These are phyloP conservation scores for Solanum dulcamara DNA, from an alignment of 257 asterid species.

Conservation along the genomic window DNA sequence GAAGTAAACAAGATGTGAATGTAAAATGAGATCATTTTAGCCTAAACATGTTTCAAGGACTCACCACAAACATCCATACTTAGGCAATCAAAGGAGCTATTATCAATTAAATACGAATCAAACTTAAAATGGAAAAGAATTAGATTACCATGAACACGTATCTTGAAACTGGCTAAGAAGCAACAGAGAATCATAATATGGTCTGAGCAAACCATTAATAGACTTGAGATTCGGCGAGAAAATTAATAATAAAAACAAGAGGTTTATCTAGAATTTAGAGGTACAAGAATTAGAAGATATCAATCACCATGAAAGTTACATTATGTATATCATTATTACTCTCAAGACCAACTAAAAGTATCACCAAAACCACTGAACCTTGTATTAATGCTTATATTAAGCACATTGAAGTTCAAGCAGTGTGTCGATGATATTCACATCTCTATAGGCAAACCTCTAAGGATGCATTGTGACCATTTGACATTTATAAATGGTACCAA, in stretches of 20 bases:
- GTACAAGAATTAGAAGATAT: neutral
- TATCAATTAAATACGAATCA: too few relatives aligned
- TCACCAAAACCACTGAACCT: neutral
- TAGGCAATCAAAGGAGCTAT: too few relatives aligned
- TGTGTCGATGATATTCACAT: neutral
- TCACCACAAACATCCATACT: too few relatives aligned
- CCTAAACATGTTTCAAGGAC: too few relatives aligned
- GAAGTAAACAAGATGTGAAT: too few relatives aligned
- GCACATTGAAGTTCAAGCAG: neutral
- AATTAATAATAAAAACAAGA: constrained; percentile 9
- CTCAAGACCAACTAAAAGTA: neutral
- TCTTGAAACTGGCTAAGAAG: too few relatives aligned
- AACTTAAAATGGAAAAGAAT: too few relatives aligned
- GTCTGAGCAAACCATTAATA: constrained; percentile 47
- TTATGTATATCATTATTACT: neutral
- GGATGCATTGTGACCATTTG: neutral
- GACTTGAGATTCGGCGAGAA: neutral
- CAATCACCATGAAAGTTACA: neutral
- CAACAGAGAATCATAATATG: too few relatives aligned
- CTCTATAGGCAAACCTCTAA: neutral
- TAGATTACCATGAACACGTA: too few relatives aligned
- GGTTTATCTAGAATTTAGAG: neutral
- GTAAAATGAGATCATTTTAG: too few relatives aligned
- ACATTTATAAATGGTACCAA: neutral
- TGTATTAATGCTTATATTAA: neutral